Base-by-base conservation (phyloP, 495 filamentous ascomycete species). In the Articulospora tetracladia region DNA sequence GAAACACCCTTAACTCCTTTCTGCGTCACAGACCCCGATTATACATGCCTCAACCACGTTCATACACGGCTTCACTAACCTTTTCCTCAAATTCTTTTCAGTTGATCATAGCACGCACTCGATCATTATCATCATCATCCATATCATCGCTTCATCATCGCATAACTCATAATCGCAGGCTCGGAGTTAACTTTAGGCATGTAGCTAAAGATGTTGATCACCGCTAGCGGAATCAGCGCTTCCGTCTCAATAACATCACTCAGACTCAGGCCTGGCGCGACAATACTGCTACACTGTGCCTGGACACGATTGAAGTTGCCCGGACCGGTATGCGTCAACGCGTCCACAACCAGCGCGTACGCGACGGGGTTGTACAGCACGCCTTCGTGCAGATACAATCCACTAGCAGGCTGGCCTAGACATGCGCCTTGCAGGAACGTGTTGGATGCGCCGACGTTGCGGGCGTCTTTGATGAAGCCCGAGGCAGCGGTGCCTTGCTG, bases 311-410 rank as follows among this genome's bases (percentile, higher is more conserved):
- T 59, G 3, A 69, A 22, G 3, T 68, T 28, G 0, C 68, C 76
- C 0, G 78, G 74, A 3, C 77, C 74, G 15, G 54, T 58, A 68
- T 78, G 66, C n/a, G 23, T 61, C 51, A 80, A 61, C 15, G 76
- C 77, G 63, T 82, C 77, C 13, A 74, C 58, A 0, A 69, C 68
- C 50, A 83, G 62, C 12, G 73, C 74, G 65, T 69, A 77, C 20
- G 73, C 67, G 23, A 81, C 63, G 6, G 73, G 67, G 48, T 79
- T 80, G 47, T 71, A 76, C 58, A 80, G 61, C 20, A 75, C 65
- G 7, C 73, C 74, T 58, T 79, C 73, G 54, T 81, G 79, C 15
- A 74, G 72, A 62, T 74, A 78, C 53, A 77, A 61, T 6, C 64
- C 63, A 0, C 76, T 76, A 8, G 73, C 76, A 3, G 72, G 69